Conservation (phyloP, 129 eudicot genomes). For the carrot (Daucus carota) region DNA sequence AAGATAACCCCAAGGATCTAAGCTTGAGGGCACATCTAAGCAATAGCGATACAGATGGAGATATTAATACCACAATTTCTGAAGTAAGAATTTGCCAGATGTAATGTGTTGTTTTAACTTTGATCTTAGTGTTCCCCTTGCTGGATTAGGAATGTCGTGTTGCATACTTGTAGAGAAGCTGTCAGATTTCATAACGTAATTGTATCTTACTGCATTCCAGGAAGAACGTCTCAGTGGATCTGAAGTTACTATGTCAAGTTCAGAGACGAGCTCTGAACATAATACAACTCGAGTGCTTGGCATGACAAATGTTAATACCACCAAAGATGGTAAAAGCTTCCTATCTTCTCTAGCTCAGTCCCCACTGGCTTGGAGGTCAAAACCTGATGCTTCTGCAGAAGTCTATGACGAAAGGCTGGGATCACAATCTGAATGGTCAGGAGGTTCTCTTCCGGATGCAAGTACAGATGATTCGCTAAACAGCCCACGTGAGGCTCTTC, state of each 20-base stretch:
- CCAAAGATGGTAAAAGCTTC: conserved; percentile 24
- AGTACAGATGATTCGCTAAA: conserved; percentile 58
- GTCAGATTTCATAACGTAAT: conserved; percentile 6
- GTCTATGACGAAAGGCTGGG: conserved; percentile 25
- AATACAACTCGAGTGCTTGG: conserved; percentile 51
- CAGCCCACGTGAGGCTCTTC: conserved; percentile 49
- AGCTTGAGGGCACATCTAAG: conserved; percentile 45
- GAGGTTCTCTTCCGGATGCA: conserved; percentile 48
- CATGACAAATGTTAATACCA: conserved; percentile 21
- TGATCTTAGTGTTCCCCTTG: background rate
- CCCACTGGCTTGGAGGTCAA: conserved; percentile 19
- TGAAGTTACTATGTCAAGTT: conserved; percentile 74
- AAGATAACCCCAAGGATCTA: conserved; percentile 21
- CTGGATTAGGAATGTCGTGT: background rate
- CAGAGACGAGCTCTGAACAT: conserved; percentile 71
- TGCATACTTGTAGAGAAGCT: background rate
- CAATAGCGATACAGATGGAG: conserved; percentile 39
- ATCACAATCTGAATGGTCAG: conserved; percentile 69
- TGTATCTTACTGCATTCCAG: conserved; percentile 23
- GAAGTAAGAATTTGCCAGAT: conserved; percentile 52
- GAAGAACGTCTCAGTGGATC: conserved; percentile 56
- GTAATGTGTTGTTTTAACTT: background rate
- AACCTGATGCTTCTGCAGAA: background rate
- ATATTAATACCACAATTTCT: conserved; percentile 24
- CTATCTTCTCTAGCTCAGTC: background rate